Percentiles rank a stretch among this genome's conserved stretches.
Conservation (phyloP, 305 asterid species). For the Fraxinus dipetala region DNA sequence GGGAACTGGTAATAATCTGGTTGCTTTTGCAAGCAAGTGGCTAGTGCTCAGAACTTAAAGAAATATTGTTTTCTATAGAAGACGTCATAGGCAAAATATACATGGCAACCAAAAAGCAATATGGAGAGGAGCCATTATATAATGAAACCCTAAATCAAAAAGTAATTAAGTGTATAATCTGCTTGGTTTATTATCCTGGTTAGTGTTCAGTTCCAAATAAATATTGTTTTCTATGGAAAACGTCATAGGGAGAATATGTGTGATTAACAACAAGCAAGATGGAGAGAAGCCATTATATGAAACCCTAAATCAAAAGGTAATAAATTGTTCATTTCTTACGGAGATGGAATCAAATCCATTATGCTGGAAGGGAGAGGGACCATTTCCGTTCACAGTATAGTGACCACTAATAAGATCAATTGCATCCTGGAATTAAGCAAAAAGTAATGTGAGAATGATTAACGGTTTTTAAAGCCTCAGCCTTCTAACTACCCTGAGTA, state of each 20-base stretch:
- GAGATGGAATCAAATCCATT: slow-evolving; percentile 44
- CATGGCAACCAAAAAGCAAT: background rate
- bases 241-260: background rate
- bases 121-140: background rate
- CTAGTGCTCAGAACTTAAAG: background rate
- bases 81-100: background rate
- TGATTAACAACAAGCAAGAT: background rate
- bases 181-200: background rate
- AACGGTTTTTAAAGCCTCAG: background rate
- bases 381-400: slow-evolving; percentile 57
- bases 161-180: background rate
- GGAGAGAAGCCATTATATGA: background rate
- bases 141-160: background rate
- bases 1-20: background rate
- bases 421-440: slow-evolving; percentile 60
- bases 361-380: slow-evolving; percentile 57
- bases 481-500: background rate
- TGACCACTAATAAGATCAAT: slow-evolving; percentile 89
- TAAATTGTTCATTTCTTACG: slow-evolving; percentile 29
- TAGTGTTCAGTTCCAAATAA: background rate
- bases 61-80: background rate
- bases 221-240: background rate
- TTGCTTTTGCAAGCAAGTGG: background rate
- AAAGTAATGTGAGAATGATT: slow-evolving; percentile 14
- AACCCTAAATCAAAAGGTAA: background rate